These are phyloP conservation scores for Sporisorium reilianum DNA, from an alignment of 1,284 basidiomycete genomes.

Conservation along the genomic window DNA sequence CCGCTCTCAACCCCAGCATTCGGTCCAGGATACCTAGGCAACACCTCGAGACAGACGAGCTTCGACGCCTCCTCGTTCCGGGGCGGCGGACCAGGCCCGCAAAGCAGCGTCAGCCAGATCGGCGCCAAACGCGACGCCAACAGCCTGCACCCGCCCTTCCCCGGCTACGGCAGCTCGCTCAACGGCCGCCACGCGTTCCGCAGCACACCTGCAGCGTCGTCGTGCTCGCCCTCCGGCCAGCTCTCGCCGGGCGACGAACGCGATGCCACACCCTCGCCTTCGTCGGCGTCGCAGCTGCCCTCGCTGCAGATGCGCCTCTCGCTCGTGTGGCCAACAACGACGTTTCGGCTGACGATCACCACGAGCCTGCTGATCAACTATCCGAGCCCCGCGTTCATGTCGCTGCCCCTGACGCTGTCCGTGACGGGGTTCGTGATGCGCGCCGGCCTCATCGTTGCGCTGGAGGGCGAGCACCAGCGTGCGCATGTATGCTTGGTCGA, in stretches of 20 bases:
- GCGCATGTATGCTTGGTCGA: conserved; percentile 82
- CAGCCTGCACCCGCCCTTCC: conserved; percentile 27
- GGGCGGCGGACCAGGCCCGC: conserved; percentile 37
- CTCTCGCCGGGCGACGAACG: conserved; percentile 17
- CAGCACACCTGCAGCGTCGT: conserved; percentile 27
- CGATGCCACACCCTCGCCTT: conserved; percentile 7
- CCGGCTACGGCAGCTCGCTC: not conserved
- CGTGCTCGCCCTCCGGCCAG: conserved; percentile 31
- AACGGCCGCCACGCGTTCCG: conserved; percentile 31
- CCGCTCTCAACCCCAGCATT: too few species aligned
- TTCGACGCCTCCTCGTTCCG: conserved; percentile 36
- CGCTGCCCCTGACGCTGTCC: conserved; percentile 89
- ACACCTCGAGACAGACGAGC: conserved; percentile 34
- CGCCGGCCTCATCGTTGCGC: conserved; percentile 88
- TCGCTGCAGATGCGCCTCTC: conserved; percentile 60
- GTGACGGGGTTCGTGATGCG: conserved; percentile 88
- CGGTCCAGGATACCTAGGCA: conserved; percentile 29
- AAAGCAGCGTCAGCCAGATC: conserved; percentile 46
- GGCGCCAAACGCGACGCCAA: conserved; percentile 32
- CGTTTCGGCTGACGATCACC: conserved; percentile 76
- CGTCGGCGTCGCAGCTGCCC: conserved; percentile 39
- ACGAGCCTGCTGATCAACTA: conserved; percentile 96
- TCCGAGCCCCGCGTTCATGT: conserved; percentile 93
- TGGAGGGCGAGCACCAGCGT: conserved; percentile 81
- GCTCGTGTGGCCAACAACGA: conserved; percentile 59